A percentile compares a stretch with the other conserved stretches of the same genome.
These are phyloP conservation scores for Apocynum venetum DNA, from an alignment of 257 asterid species.

Conservation along the genomic window DNA sequence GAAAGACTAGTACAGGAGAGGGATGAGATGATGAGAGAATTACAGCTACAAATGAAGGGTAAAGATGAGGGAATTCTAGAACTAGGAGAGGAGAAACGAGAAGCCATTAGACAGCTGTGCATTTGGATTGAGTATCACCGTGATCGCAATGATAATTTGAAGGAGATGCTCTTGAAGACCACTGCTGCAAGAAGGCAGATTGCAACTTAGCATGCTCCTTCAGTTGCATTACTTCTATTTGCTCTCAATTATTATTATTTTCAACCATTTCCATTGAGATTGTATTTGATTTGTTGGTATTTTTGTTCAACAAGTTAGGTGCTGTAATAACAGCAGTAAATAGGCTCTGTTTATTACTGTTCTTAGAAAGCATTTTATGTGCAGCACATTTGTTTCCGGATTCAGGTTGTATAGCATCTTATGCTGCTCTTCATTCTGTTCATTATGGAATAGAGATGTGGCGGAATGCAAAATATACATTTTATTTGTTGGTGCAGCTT, in stretches of 20 bases:
- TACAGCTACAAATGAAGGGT: constrained; percentile 45
- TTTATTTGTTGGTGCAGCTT: neutral
- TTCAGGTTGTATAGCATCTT: constrained; percentile 17
- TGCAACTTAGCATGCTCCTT: constrained; percentile 30
- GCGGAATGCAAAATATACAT: neutral
- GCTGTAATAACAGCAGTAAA: neutral
- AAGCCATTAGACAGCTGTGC: constrained; percentile 79
- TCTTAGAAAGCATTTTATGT: neutral
- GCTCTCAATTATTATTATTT: neutral
- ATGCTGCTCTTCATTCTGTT: neutral
- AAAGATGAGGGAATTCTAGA: constrained; percentile 50
- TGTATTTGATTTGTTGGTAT: constrained; percentile 10
- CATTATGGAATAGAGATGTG: neutral
- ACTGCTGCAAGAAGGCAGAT: constrained; percentile 44
- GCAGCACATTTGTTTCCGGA: constrained; percentile 7
- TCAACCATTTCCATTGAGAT: neutral
- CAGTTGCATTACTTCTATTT: neutral
- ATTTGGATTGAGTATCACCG: constrained; percentile 77
- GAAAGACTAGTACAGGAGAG: constrained; percentile 36
- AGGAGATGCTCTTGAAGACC: constrained; percentile 44
- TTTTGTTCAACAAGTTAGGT: constrained; percentile 8
- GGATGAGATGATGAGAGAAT: constrained; percentile 40
- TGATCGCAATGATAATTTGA: constrained; percentile 56
- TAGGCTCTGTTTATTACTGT: neutral
- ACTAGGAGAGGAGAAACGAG: constrained; percentile 72